Evolutionary conservation across 306 rosid genomes (phyloP), one percentile per base, ranked within the genome.

Genomic region (Gleditsia sinensis): DNA sequence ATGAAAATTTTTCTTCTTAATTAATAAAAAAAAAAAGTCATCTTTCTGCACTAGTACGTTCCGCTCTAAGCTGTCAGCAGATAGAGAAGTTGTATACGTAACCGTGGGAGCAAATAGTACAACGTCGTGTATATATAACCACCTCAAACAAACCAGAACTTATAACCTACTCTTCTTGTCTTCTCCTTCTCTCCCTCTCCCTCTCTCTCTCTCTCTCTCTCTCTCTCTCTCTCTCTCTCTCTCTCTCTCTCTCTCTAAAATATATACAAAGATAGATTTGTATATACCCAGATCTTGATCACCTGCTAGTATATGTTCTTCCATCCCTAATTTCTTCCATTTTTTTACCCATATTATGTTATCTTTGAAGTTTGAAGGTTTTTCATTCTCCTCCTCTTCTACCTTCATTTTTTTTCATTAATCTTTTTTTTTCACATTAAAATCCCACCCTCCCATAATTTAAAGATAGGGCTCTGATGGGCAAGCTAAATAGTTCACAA

Each of bases 101-200:
- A 40, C 39, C n/a, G 23, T 23, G 3, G 33, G 66, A 63, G 33
- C n/a, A 6, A 66, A 39, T 37, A 37, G 17, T 64, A 33, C 48
- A 48, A 65, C 69, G 34, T 75, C 28, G 53, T 72, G 79, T 56
- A 68, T 78, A 50, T 83, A 75, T 88, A 71, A 75, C 14, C 43
- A 80, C 86, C 87, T 75, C 74, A 51, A 79, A 43, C 78, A 46
- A 70, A 71, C 69, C 70, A 68, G 36, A 17, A 8, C 34, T 72
- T n/a, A n/a, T n/a, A 33, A 68, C 75, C 82, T 62, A 63, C 67
- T 25, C 78, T 17, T 50, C 66, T 25, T 30, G 19, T 30, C 13
- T 32, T 3, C 49, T 33, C 53, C 6, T 20, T 13, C 19, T 12
- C 34, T 9, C 32, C 25, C 36, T 33, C 43, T 40, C n/a, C 54